Base-by-base conservation (phyloP, 73 alveolate genomes). In the Paramecium sonneborni region DNA sequence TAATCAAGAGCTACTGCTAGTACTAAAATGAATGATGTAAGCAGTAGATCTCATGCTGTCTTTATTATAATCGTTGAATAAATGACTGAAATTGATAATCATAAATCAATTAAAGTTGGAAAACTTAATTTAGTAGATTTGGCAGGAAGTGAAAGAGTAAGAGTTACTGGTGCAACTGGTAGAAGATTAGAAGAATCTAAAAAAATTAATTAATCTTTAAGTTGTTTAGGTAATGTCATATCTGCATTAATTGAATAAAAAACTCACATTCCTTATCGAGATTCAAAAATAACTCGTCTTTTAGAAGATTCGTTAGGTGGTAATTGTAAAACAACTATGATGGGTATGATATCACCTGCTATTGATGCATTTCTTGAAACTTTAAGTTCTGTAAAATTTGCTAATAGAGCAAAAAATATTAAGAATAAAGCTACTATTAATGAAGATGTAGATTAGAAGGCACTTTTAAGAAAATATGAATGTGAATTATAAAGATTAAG, bases 141-240 rank as follows among this genome's bases (percentile, higher is more conserved):
- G 62, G 99, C 99, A 14, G 99, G 99, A 9, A 92, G 98, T 32
- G 99, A 98, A 86, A 92, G 99, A 67, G 99, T 98, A 12, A 93
- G 99, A 68, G 95, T 97, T 11, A 98, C 99, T 68, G 99, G 99
- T 21, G 98, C 99, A 0, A 96, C 99, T 28, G 99, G 99, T 18
- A 95, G 97, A 76, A 96, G 99, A 72, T 93, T 98, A 44, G 99
- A 98, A 85, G 99, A 98, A 92, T 94, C 99, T 37, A 99, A 99
- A 94, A 98, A 98, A 95, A 99, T 99, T 92, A 99, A 99, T 93
- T 95, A 98, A 95, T 96, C 99, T 38, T 96, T 99, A 56, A 97
- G 99, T 20, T 98, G 99, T 32, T 94, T 99, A 58, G 99, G 99
- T 24, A 99, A 99, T 92, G 99, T 99, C 1, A 99, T 99, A 30